Evolutionary conservation across 108 stramenopile species (phyloP).

Genomic region (Aurantiochytrium sp.): DNA sequence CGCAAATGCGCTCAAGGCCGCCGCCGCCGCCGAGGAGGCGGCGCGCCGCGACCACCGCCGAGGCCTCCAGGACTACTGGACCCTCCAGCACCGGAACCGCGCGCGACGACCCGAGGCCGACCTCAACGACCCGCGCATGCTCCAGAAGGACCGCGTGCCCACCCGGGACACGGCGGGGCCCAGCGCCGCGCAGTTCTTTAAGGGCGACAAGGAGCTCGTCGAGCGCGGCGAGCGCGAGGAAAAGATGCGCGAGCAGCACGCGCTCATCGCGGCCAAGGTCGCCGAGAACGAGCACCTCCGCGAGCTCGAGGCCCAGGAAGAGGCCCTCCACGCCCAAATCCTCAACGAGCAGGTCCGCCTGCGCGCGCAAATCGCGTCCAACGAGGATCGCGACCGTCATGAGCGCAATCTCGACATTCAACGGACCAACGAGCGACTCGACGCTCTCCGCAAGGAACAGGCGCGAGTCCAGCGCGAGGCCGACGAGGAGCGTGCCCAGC

Average conservation of each 20-base stretch:
- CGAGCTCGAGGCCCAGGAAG: not conserved
- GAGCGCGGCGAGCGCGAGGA: not conserved
- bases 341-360: not conserved
- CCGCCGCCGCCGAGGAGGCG: not conserved
- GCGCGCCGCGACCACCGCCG: not conserved
- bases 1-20: not conserved
- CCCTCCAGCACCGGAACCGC: not conserved
- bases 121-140: not conserved
- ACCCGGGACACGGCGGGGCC: not conserved
- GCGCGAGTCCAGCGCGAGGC: not conserved
- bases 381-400: not conserved
- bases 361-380: not conserved
- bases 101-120: not conserved
- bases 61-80: not conserved
- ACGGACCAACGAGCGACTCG: not conserved
- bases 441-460: not conserved
- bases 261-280: not conserved
- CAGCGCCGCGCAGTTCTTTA: not conserved
- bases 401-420: not conserved
- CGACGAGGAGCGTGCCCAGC: not conserved
- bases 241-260: slow-evolving; percentile 6
- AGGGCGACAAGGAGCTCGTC: not conserved
- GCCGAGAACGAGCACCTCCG: not conserved
- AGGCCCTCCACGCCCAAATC: not conserved
- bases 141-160: not conserved